Evolutionary conservation across 192 early-diverging fungal genomes (phyloP), one percentile per base, ranked within the genome.

Genomic region (Entomortierella chlamydospora): DNA sequence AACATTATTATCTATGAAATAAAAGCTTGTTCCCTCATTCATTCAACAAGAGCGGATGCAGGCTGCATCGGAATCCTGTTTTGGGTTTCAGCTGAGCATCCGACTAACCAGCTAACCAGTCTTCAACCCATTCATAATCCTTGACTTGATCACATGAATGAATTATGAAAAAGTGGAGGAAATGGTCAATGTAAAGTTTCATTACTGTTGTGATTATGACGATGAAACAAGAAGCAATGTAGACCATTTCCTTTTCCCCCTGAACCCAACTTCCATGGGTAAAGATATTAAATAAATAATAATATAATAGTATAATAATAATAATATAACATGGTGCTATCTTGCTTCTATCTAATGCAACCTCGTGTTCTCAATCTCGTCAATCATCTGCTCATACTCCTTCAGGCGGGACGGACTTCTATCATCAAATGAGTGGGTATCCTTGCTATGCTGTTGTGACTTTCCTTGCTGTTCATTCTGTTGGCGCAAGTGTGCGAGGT

Each of bases 371-470:
- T 79, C 68, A 49, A 79, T 79, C 56, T 79, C 76, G 17, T 79
- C 76, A 55, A 79, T 79, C 76, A 70, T 56, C 26, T 70, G 68
- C 57, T 79, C 76, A 31, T 70, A 79, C 39, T 79, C 67, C 29
- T 59, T 64, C 30, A 78, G 29, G 0, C 73, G 66, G 1, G 56
- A 70, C 4, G 73, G 60, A 33, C 73, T 78, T 53, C 67, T 64
- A 45, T 78, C 73, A 22, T 59, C 67, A 64, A 69, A 69, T 8
- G 23, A 52, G 26, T 57, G 76, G 76, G 76, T 79, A 79, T 79
- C 68, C 50, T 43, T 60, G 50, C 43, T 25, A 10, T 54, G 51
- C 13, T 70, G 34, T 26, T 63, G 63, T 22, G 54, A 63, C n/a
- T 65, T 61, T 37, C 58, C 37, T n/a, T 61, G 64, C 45, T 59